Conservation (phyloP, 2,329 filamentous ascomycete species). For the Aspergillus fumigatiaffinis region DNA sequence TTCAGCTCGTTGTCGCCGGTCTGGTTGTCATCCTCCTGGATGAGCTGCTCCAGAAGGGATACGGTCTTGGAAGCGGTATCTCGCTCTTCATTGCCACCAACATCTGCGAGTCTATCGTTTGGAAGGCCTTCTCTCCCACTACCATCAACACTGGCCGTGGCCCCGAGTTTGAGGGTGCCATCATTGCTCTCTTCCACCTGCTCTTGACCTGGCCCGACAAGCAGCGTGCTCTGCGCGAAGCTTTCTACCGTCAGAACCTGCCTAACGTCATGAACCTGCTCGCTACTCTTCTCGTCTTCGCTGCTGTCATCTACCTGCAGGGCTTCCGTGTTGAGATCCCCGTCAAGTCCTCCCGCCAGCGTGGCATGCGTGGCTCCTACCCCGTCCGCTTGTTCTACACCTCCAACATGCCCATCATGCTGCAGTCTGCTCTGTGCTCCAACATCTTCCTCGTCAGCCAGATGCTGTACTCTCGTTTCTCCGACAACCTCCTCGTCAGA, state of each 20-base stretch:
- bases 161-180: slow-evolving; percentile 97
- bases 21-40: slow-evolving; percentile 99
- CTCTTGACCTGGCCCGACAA: slow-evolving; percentile 99
- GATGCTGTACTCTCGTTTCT: slow-evolving; percentile 99
- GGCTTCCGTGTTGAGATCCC: slow-evolving; percentile 99
- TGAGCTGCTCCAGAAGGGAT: slow-evolving; percentile 98
- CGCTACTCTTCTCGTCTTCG: slow-evolving; percentile 88
- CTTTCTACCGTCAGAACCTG: slow-evolving; percentile 98
- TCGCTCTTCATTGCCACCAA: slow-evolving; percentile 99
- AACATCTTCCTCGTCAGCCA: slow-evolving; percentile 99
- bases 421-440: slow-evolving; percentile 96
- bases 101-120: slow-evolving; percentile 99
- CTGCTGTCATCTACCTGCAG: slow-evolving; percentile 97
- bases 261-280: slow-evolving; percentile 99
- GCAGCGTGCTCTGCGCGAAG: slow-evolving; percentile 95
- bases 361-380: slow-evolving; percentile 96
- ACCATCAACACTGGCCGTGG: slow-evolving; percentile 99
- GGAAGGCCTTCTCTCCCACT: slow-evolving; percentile 99
- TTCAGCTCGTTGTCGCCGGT: slow-evolving; percentile 95
- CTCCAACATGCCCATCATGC: slow-evolving; percentile 99
- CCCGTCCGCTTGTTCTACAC: slow-evolving; percentile 99
- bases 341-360: slow-evolving; percentile 98
- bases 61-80: slow-evolving; percentile 96
- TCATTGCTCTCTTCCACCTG: slow-evolving; percentile 96
- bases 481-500: slow-evolving; percentile 95